phyloP scores from a whole-genome alignment of 106 monocot genomes.

The Apostasia ramifera region DNA sequence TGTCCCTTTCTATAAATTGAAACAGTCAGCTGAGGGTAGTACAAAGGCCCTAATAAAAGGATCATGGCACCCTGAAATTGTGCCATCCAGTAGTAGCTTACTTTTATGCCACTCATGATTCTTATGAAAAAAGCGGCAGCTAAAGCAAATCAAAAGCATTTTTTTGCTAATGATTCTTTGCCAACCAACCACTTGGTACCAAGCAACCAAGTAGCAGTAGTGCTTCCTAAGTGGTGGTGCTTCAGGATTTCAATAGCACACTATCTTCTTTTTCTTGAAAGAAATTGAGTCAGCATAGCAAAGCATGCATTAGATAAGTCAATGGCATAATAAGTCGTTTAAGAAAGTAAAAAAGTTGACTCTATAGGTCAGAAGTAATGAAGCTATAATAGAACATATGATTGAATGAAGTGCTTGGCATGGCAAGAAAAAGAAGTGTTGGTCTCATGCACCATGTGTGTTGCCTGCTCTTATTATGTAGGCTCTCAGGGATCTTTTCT shows the following conservation, averaged over 20 bases:
- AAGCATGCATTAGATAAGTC: slow-evolving; percentile 2
- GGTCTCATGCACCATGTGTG: slow-evolving; percentile 7
- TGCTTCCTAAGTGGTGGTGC: slow-evolving; percentile 5
- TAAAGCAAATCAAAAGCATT: neutral
- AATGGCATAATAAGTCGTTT: neutral
- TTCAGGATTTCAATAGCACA: no score
- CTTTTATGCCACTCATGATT: neutral
- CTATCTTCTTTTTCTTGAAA: slow-evolving; percentile 4
- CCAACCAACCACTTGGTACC: slow-evolving; percentile 14
- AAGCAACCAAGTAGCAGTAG: slow-evolving; percentile 9
- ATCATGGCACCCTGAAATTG: neutral
- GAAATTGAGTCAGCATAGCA: slow-evolving; percentile 4
- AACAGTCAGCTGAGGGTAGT: neutral
- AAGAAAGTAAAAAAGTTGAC: neutral
- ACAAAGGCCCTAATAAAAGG: neutral
- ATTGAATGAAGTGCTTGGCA: slow-evolving; percentile 4
- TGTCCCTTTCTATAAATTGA: neutral
- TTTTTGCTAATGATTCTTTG: slow-evolving; percentile 1
- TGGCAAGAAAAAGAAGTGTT: slow-evolving; percentile 6
- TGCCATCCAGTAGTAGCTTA: neutral
- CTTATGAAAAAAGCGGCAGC: no score
- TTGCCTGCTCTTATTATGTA: neutral
- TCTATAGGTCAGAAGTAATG: no score
- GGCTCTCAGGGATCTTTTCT: neutral
- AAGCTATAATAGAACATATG: no score